These are phyloP conservation scores for Talaromyces pinophilus DNA, from an alignment of 2,329 filamentous ascomycete genomes.

Conservation along the genomic window DNA sequence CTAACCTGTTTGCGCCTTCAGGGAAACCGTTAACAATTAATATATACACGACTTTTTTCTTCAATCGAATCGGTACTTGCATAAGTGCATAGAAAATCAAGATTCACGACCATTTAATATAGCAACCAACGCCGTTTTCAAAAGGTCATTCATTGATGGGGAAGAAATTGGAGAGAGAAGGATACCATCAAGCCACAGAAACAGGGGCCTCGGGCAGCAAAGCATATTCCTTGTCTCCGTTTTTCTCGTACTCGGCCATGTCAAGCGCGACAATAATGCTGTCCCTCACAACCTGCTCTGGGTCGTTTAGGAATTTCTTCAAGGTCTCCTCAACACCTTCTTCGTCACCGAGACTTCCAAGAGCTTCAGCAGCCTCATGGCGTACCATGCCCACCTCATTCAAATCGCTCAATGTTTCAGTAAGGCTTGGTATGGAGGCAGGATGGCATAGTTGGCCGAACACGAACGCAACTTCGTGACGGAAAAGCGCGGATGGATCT, in stretches of 20 bases:
- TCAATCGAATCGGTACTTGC: neutral
- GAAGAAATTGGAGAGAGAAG: neutral
- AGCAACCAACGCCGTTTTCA: conserved; percentile 22
- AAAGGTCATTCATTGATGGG: neutral
- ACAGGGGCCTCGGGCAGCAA: conserved; percentile 67
- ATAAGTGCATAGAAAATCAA: neutral
- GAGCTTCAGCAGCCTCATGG: conserved; percentile 93
- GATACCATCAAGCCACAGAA: conserved; percentile 26
- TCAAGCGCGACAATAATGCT: conserved; percentile 94
- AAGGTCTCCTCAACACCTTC: conserved; percentile 86
- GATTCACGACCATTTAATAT: conserved; percentile 24
- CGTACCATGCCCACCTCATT: conserved; percentile 94
- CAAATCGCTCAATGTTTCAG: conserved; percentile 72
- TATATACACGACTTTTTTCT: conserved; percentile 17
- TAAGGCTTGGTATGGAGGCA: conserved; percentile 90
- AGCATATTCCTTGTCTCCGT: conserved; percentile 85
- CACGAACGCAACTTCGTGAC: conserved; percentile 97
- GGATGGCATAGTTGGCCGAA: conserved; percentile 96
- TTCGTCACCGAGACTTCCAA: conserved; percentile 91
- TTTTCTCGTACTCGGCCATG: conserved; percentile 96
- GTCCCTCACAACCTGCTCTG: conserved; percentile 89
- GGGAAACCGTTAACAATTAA: conserved; percentile 43
- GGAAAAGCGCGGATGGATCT: conserved; percentile 88
- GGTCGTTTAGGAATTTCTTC: conserved; percentile 80
- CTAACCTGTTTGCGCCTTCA: conserved; percentile 25